Percentiles rank a stretch among this genome's conserved stretches.
Evolutionary conservation across 2,329 filamentous ascomycete genomes (phyloP).

Genomic region (Monosporascus sp.): DNA sequence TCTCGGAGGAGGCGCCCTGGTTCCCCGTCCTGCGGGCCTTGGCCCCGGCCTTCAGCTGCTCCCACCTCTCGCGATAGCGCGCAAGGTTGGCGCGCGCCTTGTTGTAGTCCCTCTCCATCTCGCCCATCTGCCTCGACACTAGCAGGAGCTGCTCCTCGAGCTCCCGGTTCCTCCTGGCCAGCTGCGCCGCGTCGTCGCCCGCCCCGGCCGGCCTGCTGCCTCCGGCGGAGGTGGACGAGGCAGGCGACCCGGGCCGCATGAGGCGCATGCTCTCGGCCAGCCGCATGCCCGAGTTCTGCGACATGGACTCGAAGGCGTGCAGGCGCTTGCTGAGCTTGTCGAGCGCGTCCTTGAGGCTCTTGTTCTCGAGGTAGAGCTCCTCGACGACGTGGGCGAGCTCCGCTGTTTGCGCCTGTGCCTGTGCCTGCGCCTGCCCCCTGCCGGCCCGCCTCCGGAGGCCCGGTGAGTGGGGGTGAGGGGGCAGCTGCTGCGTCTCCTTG

Average conservation of each 20-base stretch:
- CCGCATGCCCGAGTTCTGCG: slow-evolving; percentile 80
- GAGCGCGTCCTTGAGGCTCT: slow-evolving; percentile 75
- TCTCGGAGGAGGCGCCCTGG: not conserved
- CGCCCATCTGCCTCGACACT: slow-evolving; percentile 56
- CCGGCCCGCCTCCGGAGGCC: slow-evolving; percentile 35
- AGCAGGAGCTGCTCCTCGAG: slow-evolving; percentile 61
- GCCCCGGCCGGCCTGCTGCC: slow-evolving; percentile 24
- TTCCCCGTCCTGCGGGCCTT: slow-evolving; percentile 41
- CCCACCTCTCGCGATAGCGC: slow-evolving; percentile 58
- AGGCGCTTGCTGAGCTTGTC: slow-evolving; percentile 83
- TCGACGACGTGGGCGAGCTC: slow-evolving; percentile 67
- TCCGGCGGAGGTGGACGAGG: slow-evolving; percentile 21
- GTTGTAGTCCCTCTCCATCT: slow-evolving; percentile 57
- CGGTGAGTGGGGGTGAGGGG: slow-evolving; percentile 29
- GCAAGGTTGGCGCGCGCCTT: slow-evolving; percentile 51
- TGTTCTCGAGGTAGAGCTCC: slow-evolving; percentile 84
- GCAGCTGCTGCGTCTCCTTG: slow-evolving; percentile 52
- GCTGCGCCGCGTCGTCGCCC: slow-evolving; percentile 33
- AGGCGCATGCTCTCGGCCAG: slow-evolving; percentile 77
- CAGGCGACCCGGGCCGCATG: slow-evolving; percentile 52
- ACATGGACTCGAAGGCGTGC: slow-evolving; percentile 89
- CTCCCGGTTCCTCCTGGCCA: slow-evolving; percentile 52
- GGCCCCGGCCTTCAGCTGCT: slow-evolving; percentile 55
- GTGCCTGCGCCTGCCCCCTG: slow-evolving; percentile 30
- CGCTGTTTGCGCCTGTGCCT: not conserved